Base-by-base conservation (phyloP, 2,329 filamentous ascomycete genomes). In the Orbilia brochopaga region DNA sequence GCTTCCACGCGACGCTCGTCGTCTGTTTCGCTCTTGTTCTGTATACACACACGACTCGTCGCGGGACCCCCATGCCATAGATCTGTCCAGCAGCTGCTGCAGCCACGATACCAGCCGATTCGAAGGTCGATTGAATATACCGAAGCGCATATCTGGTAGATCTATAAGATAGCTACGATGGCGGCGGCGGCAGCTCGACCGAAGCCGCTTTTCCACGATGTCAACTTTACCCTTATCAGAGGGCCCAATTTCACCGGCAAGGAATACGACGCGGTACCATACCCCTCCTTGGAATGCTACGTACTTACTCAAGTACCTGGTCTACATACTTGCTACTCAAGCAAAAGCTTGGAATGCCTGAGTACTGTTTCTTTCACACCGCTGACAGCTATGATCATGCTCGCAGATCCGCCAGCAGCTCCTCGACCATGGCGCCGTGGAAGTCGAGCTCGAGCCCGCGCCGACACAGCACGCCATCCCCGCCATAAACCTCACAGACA, bases 401-500 rank as follows among this genome's bases (percentile, higher is more conserved):
- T 37, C 17, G 7, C 80, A 73, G 76, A 81, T 79, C 53, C 72
- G 76, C 15, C 76, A 79, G 17, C 76, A 79, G 50, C 81, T 81
- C 10, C 77, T 78, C 24, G 79, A 82, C 54, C 77, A 80, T 1
- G 78, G 67, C 30, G 67, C 48, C 42, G 67, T 72, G 11, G 67
- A 79, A 17, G 77, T 83, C 30, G 74, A 79, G 37, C 74, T 66
- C 42, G 51, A 72, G 35, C 40, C 55, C 6, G 51, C 69, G 35
- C 40, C 55, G 2, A 72, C 51, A 60, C 42, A 55, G 2, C 60
- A 72, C 42, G 67, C 54, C 23, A 32, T 72, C 35, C 60, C 67
- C 21, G 48, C 69, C 19, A 75, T 81, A 15, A 73, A 78, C 35
- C 69, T 85, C 11, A 77, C 79, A 48, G 79, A 83, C 59, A 81